phyloP scores from a whole-genome alignment of 768 basidiomycete species.

The Lactifluus rugatus region DNA sequence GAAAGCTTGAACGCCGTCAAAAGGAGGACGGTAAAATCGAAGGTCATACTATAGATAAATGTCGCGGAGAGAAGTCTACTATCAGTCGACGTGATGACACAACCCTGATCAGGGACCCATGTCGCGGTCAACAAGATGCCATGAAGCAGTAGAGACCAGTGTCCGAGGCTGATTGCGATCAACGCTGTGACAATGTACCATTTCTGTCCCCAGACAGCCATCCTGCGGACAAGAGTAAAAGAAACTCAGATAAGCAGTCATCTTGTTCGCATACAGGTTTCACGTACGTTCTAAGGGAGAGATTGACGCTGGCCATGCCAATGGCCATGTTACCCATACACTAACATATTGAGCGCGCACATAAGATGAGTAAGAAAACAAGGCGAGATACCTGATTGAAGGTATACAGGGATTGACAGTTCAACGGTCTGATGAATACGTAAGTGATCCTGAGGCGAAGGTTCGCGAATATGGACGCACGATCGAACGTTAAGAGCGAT shows the following conservation, averaged over 20 bases:
- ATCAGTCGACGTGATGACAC: constrained; percentile 49
- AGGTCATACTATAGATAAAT: constrained; percentile 70
- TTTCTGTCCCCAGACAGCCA: constrained; percentile 59
- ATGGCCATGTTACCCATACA: constrained; percentile 36
- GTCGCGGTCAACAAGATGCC: constrained; percentile 50
- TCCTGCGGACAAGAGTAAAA: constrained; percentile 24
- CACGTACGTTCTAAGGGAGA: constrained; percentile 37
- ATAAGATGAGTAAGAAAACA: background rate
- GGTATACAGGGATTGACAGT: constrained; percentile 39
- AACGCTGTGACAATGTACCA: constrained; percentile 42
- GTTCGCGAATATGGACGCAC: constrained; percentile 21
- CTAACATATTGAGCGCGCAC: constrained; percentile 20
- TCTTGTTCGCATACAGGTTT: background rate
- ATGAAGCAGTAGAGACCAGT: constrained; percentile 63
- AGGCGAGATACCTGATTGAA: constrained; percentile 33
- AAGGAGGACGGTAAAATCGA: constrained; percentile 52
- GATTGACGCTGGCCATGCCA: constrained; percentile 38
- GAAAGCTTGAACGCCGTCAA: constrained; percentile 53
- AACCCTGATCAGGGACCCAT: constrained; percentile 44
- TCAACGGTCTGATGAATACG: constrained; percentile 27
- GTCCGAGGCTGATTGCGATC: constrained; percentile 50
- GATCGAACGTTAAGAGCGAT: constrained; percentile 31
- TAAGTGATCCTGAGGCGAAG: background rate
- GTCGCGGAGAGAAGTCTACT: constrained; percentile 57
- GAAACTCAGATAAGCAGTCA: background rate